Conservation (phyloP, 306 rosid species). For the Bauhinia variegata region DNA sequence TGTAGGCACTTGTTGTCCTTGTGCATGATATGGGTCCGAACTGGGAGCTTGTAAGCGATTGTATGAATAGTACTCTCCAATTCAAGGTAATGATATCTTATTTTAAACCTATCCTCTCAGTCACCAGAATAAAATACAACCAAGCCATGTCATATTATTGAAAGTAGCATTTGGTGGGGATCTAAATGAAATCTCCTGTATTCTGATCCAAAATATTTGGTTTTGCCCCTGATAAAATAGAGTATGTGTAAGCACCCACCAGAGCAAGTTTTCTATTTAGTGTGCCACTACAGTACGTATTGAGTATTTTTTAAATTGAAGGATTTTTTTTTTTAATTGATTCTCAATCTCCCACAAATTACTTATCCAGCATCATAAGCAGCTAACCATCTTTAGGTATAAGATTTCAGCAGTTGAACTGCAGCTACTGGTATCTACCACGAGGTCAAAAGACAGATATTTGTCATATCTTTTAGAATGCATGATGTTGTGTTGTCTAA, state of each 20-base stretch:
- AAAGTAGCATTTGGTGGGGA: neutral
- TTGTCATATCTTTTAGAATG: neutral
- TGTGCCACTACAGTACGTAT: neutral
- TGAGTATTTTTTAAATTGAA: constrained; percentile 7
- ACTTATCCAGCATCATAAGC: constrained; percentile 4
- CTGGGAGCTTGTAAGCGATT: constrained; percentile 98
- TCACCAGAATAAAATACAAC: neutral
- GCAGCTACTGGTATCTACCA: neutral
- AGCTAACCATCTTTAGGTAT: neutral
- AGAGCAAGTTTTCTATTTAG: neutral
- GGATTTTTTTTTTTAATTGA: neutral
- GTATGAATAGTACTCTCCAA: constrained; percentile 83
- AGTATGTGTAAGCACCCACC: neutral
- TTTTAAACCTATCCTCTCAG: neutral
- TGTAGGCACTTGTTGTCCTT: constrained; percentile 93
- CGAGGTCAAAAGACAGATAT: neutral
- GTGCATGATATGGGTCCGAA: constrained; percentile 99
- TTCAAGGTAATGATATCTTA: constrained; percentile 63
- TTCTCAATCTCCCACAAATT: neutral
- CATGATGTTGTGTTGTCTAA: neutral
- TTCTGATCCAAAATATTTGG: too few relatives aligned
- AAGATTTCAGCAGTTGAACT: constrained; percentile 16
- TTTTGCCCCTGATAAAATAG: too few relatives aligned
- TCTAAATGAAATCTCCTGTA: too few relatives aligned
- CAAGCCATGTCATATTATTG: neutral